Evolutionary conservation across 2,329 filamentous ascomycete genomes (phyloP).

Genomic region (Zymoseptoria brevis): DNA sequence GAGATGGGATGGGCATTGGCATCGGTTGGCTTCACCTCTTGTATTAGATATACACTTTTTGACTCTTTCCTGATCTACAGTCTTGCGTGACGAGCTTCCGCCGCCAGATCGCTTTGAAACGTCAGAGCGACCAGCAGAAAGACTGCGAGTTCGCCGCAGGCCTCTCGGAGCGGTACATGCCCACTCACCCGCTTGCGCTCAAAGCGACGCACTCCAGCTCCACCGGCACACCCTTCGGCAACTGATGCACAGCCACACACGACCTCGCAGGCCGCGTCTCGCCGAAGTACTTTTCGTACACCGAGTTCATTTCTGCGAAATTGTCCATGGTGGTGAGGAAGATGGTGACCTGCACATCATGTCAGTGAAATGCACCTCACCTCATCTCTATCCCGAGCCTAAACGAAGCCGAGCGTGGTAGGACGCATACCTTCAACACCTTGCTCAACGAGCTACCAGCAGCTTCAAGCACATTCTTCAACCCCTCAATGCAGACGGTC

Average conservation of each 20-base stretch:
- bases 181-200: slow-evolving; percentile 6
- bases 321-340: slow-evolving; percentile 88
- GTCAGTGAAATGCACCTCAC: too few species aligned
- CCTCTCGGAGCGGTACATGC: too few species aligned
- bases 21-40: neutral
- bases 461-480: slow-evolving; percentile 73
- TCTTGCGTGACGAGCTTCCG: too few species aligned
- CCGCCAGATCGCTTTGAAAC: too few species aligned
- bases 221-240: slow-evolving; percentile 77
- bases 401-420: too few species aligned
- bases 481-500: slow-evolving; percentile 65
- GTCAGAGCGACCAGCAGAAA: too few species aligned
- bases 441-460: slow-evolving; percentile 70
- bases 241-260: slow-evolving; percentile 82
- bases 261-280: slow-evolving; percentile 75
- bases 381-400: too few species aligned
- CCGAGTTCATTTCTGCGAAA: slow-evolving; percentile 73
- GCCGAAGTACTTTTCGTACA: slow-evolving; percentile 71
- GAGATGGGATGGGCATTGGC: neutral
- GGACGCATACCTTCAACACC: slow-evolving; percentile 66
- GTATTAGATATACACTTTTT: neutral
- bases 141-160: too few species aligned
- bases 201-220: slow-evolving; percentile 85
- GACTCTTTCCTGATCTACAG: too few species aligned
- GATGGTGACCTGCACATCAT: slow-evolving; percentile 46